Evolutionary conservation across 805 yeast species (phyloP), one percentile per base, ranked within the genome.

Genomic region (Hanseniaspora singularis): DNA sequence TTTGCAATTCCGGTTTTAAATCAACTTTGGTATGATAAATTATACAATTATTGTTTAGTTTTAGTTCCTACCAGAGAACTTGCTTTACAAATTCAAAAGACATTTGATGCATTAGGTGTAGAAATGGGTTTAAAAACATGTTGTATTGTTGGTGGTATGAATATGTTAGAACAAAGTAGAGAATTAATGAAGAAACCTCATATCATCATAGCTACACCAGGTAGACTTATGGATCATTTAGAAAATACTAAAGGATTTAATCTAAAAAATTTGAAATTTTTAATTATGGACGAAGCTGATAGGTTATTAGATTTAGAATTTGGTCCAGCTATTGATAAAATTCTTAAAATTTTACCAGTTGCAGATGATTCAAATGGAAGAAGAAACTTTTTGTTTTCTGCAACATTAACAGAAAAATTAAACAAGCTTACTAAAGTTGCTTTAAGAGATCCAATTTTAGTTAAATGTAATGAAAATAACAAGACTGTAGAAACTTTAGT

Each of bases 221-320:
- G 95, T 43, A 71, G 95, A 62, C 68, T 88, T 50, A 77, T 89
- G 75, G 98, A 89, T 63, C 98, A 89, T 68, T 67, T 89, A 58
- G 95, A 88, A 57, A 77, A 83, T 55, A 89, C 96, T 16, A 83
- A 83, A 61, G 96, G 96, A 2, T 89, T 89, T 58, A 76, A 83
- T 3, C 66, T 89, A 54, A 74, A 83, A 51, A 79, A 79, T 46
- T 69, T 89, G 57, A 80, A 82, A 60, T 89, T 70, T 61, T 70
- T 89, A 50, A 95, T 89, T 4, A 81, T 89, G 81, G 98, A 89
- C 64, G 98, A 89, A 67, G 98, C 98, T 19, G 98, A 89, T 64
- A 73, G 98, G 60, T 72, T 89, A 54, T 69, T 89, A 57, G 98
- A 92, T 67, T 76, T 89, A 83, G 98, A 89, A 61, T 89, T 89